These are phyloP conservation scores for Purpureocillium lavendulum DNA, from an alignment of 2,329 filamentous ascomycete genomes.

Conservation along the genomic window DNA sequence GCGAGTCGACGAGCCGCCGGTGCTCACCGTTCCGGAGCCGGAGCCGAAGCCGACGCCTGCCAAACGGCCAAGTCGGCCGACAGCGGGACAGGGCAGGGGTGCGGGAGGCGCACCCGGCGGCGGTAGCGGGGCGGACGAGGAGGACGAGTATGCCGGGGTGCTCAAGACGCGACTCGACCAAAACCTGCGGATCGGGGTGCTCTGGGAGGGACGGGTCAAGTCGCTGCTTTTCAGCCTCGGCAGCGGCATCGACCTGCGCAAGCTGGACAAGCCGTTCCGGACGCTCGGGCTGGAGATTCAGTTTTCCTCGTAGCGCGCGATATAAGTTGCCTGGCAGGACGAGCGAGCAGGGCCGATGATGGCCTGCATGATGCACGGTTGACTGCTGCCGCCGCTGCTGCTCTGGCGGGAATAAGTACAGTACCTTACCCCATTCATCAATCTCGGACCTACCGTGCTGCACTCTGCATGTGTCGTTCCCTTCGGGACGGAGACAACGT, in stretches of 20 bases:
- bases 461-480: no score
- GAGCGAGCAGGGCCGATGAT: no score
- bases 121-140: slow-evolving; percentile 29
- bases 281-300: slow-evolving; percentile 72
- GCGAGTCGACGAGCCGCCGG: slow-evolving; percentile 33
- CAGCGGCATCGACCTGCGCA: slow-evolving; percentile 72
- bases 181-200: slow-evolving; percentile 71
- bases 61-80: no score
- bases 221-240: slow-evolving; percentile 88
- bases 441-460: no score
- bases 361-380: no score
- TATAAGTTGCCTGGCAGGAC: no score
- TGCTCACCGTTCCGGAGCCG: slow-evolving; percentile 20
- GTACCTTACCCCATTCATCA: no score
- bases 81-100: no score
- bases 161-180: slow-evolving; percentile 87
- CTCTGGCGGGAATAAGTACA: no score
- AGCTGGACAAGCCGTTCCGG: slow-evolving; percentile 67
- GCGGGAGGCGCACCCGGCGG: slow-evolving; percentile 5
- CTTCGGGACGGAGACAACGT: not conserved
- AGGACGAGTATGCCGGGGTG: slow-evolving; percentile 75
- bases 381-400: no score
- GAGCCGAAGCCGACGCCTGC: not conserved
- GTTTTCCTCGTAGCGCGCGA: slow-evolving; percentile 58
- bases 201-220: slow-evolving; percentile 92